Base-by-base conservation (phyloP, 2,329 filamentous ascomycete species). In the Ceratocystiopsis brevicomis region DNA sequence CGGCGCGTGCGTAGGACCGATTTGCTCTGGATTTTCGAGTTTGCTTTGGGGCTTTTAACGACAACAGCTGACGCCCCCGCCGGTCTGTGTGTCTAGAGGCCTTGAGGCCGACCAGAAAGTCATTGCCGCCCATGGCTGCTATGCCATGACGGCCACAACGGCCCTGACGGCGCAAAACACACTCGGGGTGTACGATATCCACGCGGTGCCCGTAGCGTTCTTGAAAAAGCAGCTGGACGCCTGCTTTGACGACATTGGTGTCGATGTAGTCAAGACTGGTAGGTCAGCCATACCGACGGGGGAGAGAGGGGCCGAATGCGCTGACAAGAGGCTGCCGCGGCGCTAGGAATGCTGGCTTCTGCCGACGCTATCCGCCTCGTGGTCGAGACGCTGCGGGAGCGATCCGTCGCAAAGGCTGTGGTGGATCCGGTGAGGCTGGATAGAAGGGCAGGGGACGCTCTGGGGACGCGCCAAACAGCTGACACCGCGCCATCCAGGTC, bases 121-220 rank as follows among this genome's bases (percentile, higher is more conserved):
- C 48, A 80, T 94, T 47, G 81, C 86, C 38, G 84, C 83, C 16
- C 86, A 96, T 71, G 78, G 81, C 47, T 90, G 83, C 63, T 96
- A 96, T 67, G 86, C 85, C 47, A 92, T 95, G 77, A 95, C 88
- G 41, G 85, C 87, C 18, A 95, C 88, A 11, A 92, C 88, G 14
- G 88, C 88, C 17, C 65, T 98, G 55, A 98, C 90, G n/a, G 87
- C 85, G 15, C 90, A 96, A 57, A 94, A 96, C 60, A 98, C 90
- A 0, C 68, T 73, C 43, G 85, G 85, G 5, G 86, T 96, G 14
- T 68, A 76, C 48, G 84, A 71, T 50, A 84, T 96, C 42, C 84
- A 94, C 55, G 64, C 80, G 44, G 73, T 82, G 9, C 88, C 88
- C 0, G 66, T 82, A 0, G 67, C 69, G 5, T 95, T 96, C 59